phyloP scores from a whole-genome alignment of 768 basidiomycete genomes.

The Mycena rebaudengoi region DNA sequence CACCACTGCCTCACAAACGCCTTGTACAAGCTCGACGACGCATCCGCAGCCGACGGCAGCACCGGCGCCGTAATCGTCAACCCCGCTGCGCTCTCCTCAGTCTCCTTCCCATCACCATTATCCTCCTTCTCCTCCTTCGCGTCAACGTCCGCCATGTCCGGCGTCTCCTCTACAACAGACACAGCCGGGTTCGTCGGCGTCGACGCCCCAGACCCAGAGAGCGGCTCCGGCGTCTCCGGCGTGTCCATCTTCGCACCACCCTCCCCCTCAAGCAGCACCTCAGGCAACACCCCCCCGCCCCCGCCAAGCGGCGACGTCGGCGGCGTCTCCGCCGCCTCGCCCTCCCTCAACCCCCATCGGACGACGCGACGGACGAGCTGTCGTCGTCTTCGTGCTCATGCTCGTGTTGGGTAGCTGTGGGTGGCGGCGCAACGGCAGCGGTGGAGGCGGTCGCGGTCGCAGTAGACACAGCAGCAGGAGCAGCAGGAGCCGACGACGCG shows the following conservation, averaged over 20 bases:
- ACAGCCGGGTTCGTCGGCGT: too few relatives aligned
- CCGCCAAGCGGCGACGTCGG: conserved; percentile 23
- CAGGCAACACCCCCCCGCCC: conserved; percentile 2
- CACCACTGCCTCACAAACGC: conserved; percentile 75
- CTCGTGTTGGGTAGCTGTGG: not conserved
- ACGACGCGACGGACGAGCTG: not conserved
- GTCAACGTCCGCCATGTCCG: too few relatives aligned
- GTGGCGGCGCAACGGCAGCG: not conserved
- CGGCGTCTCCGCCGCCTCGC: conserved; percentile 15
- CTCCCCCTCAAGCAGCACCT: not conserved
- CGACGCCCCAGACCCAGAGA: not conserved
- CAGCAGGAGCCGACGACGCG: not conserved
- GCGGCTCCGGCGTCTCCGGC: not conserved
- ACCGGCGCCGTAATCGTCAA: not conserved
- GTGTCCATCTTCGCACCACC: not conserved
- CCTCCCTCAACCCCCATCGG: not conserved
- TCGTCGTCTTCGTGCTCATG: not conserved
- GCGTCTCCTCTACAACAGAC: too few relatives aligned
- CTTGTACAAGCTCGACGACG: conserved; percentile 51
- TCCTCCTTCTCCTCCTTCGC: too few relatives aligned
- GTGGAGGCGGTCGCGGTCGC: not conserved
- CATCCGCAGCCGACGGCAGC: conserved; percentile 29
- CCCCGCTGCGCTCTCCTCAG: too few relatives aligned
- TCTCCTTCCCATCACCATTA: too few relatives aligned
- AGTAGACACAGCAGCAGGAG: not conserved